Conservation (phyloP, 495 filamentous ascomycete genomes). For the Neurospora sp. region DNA sequence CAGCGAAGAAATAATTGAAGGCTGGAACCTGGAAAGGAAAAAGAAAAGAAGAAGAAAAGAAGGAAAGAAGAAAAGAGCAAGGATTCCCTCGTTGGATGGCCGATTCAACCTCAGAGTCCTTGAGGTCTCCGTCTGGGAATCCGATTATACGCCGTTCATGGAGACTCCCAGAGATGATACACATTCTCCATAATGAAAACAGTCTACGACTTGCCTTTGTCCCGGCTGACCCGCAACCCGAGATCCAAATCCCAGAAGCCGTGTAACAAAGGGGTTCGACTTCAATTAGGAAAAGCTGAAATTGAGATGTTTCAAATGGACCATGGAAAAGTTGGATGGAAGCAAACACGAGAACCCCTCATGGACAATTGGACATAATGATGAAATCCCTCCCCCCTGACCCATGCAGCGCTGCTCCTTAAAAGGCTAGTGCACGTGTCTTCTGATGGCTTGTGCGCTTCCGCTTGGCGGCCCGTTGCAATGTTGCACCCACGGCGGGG, state of each 20-base stretch:
- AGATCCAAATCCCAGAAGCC: neutral
- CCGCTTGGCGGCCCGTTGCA: neutral
- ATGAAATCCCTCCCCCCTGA: neutral
- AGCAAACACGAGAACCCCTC: neutral
- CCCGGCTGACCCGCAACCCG: neutral
- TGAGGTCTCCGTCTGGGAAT: neutral
- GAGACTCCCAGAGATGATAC: neutral
- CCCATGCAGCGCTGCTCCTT: neutral
- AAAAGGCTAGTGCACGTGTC: neutral
- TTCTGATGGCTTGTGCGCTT: neutral
- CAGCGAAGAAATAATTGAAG: neutral
- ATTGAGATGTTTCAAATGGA: neutral
- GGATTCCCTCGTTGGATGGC: neutral
- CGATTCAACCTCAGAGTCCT: neutral
- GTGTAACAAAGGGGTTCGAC: neutral
- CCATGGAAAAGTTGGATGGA: neutral
- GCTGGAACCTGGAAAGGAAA: neutral
- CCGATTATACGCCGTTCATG: neutral
- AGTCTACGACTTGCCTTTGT: neutral
- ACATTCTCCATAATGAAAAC: neutral
- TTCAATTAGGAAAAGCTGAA: neutral
- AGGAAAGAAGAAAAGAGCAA: neutral
- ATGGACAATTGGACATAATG: neutral
- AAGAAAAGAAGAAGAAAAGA: neutral
- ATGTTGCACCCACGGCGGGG: neutral